Evolutionary conservation across 768 basidiomycete genomes (phyloP).

Genomic region (Hirschioporus abietinus): DNA sequence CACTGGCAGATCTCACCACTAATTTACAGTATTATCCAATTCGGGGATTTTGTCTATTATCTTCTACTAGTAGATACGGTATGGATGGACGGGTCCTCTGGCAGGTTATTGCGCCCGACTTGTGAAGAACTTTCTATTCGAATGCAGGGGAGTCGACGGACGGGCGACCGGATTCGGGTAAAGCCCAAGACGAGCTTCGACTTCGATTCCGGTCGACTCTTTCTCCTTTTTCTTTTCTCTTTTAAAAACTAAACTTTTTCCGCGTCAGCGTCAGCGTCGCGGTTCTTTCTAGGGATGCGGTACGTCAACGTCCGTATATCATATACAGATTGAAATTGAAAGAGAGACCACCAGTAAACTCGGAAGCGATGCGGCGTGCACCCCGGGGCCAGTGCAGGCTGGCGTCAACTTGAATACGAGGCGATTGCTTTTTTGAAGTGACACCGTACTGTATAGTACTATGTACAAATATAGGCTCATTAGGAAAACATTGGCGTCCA

Average conservation of each 20-base stretch:
- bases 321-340: not conserved
- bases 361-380: not conserved
- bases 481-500: not conserved
- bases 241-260: not conserved
- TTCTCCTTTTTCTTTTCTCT: not conserved
- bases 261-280: not conserved
- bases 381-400: too few species aligned
- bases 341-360: not conserved
- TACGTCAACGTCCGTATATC: not conserved
- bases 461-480: not conserved
- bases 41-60: too few species aligned
- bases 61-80: too few species aligned
- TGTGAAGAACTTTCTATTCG: too few species aligned
- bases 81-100: too few species aligned
- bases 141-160: too few species aligned
- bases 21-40: too few species aligned
- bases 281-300: not conserved
- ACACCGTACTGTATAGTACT: not conserved
- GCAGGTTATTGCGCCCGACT: too few species aligned
- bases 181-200: too few species aligned
- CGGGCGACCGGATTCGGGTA: too few species aligned
- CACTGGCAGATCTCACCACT: too few species aligned
- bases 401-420: not conserved
- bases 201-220: not conserved
- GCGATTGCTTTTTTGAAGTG: not conserved